Evolutionary conservation across 1,284 basidiomycete species (phyloP), one percentile per base, ranked within the genome.

Genomic region (Wallemia ichthyophaga): DNA sequence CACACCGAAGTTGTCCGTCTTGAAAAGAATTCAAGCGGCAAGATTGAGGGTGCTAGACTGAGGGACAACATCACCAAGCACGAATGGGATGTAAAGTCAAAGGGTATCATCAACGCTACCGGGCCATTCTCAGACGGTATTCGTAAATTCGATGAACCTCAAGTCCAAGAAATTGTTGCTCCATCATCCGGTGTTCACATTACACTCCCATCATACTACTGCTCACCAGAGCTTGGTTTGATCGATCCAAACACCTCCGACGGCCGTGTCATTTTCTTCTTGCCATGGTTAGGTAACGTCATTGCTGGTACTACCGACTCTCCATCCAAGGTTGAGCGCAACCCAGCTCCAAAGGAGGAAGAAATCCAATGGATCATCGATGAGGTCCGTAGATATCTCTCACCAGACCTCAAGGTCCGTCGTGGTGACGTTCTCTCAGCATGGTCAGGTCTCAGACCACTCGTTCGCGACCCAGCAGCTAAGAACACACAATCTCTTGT

Each of bases 241-340:
- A 78, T 98, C 59, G 92, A 98, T 71, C 92, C 92, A 0, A 76
- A 85, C 11, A 96, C 92, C 7, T 89, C 85, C 0, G 92, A 98
- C 65, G 92, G 92, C 0, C 82, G 92, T 56, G 91, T 98, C 61
- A 92, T 96, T 68, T 98, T 96, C 77, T 95, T 96, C 78, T 77
- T 98, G 23, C 92, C 92, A 0, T 98, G 92, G 92, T 84, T 95
- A 72, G 92, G 92, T 24, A 87, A 85, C 71, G 91, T 89, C 57
- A 92, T 98, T 63, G 92, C 92, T 1, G 92, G 91, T 25, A 96
- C 92, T 3, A 98, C 92, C 23, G 92, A 98, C 70, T 78, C 84
- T 0, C 83, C 86, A 0, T 80, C 83, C 0, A 70, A 71, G 1
- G 84, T 95, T 60, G 76, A 78, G 59, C 76, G 79, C 58, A 81